Evolutionary conservation across 2,329 filamentous ascomycete species (phyloP), one percentile per base, ranked within the genome.

Genomic region (Berkeleyomyces basicola): DNA sequence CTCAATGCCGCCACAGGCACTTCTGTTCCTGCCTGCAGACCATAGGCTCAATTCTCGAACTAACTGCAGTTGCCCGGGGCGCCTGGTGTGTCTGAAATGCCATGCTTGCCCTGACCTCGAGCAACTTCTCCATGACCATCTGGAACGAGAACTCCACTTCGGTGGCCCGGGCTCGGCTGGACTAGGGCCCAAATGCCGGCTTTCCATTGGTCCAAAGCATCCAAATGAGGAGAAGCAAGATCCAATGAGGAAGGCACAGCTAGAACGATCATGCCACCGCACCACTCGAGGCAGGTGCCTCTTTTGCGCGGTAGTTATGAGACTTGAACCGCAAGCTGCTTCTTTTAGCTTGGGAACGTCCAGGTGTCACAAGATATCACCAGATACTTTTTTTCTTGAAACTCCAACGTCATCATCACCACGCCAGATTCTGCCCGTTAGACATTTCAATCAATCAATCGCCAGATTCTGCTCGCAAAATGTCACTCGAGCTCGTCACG

Each of bases 401-500:
- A 23, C 43, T 4, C 43, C 4, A n/a, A 5, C 43, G 39, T 55
- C 51, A 16, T 36, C 10, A 55, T 55, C 51, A 39, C 49, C 23
- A n/a, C 51, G 6, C 33, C 4, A 23, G 2, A 39, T 23, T 23
- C 23, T 23, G 33, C 46, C 14, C 14, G 7, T 11, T 16, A 49
- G 14, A 16, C 10, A 7, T 3, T 7, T 49, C 46, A 14, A 7
- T 1, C 11, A 16, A 23, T n/a, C 16, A 31, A n/a, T 49, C 11
- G 31, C 11, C 43, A 33, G 23, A 36, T 10, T n/a, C 14, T 9
- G 39, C 36, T 9, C 33, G n/a, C 33, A 37, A 33, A 14, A 74
- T 75, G 72, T 62, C 69, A 42, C 63, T 70, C 42, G 73, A 78
- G 67, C 70, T 78, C 66, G 71, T 82, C 62, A 80, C 77, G 3